Base-by-base conservation (phyloP, 2,329 filamentous ascomycete species). In the Cryphonectria carpinicola region DNA sequence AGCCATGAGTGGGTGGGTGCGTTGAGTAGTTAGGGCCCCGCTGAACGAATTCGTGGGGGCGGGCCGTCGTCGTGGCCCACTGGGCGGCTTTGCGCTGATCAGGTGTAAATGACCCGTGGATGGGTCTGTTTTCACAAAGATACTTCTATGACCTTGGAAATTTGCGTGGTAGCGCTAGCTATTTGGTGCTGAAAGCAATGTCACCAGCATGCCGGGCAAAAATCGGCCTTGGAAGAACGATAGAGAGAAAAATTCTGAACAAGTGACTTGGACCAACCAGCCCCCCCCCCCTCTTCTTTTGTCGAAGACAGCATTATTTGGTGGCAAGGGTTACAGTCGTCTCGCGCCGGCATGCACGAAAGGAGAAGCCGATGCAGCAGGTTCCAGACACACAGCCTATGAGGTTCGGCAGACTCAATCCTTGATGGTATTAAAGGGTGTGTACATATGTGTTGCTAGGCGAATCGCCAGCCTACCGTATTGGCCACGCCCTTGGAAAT, bases 381-480 rank as follows among this genome's bases (percentile, higher is more conserved):
- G 37, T 43, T 35, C 56, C 56, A 35, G 25, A 52, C 52, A 25
- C 10, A 28, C 17, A 41, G 22, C 25, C 11, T 13, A 17, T 28
- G 61, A 41, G n/a, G 61, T 46, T 17, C 39, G 43, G 62, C 62
- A 52, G 62, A 43, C 25, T 65, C 39, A 13, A 65, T 22, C 43
- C 43, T 49, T 49, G 43, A 22, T 22, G 46, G 22, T 39, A 7
- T 39, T 39, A 13, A 7, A 39, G 43, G 4, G 43, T 43, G 17
- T 49, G 43, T 19, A 14, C 1, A 10, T 14, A 49, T 46, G 22
- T 19, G 19, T 6, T 52, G 49, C 39, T 49, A 58, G 67, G 67
- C 64, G 60, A 67, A 37, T 65, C 39, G 61, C 61, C 70, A 46
- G 64, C 56, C 63, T 58, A 32, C 66, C 28, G 41, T 8, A 37